phyloP scores from a whole-genome alignment of 1,139 yeast genomes.

The Lodderomyces margitis region DNA sequence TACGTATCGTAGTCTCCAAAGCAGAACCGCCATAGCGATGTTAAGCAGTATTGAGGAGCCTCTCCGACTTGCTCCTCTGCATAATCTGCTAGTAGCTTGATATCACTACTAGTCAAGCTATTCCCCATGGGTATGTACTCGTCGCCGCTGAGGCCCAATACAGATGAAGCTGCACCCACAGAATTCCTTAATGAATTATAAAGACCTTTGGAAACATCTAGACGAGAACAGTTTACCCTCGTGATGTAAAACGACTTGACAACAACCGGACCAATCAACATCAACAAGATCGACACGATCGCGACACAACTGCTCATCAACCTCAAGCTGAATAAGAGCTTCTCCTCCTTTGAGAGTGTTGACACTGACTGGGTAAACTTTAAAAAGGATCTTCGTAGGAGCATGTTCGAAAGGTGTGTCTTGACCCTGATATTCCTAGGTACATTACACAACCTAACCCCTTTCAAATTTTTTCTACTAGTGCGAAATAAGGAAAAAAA shows the following conservation, averaged over 20 bases:
- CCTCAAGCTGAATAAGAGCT: constrained; percentile 30
- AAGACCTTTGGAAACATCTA: constrained; percentile 51
- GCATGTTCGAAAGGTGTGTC: neutral
- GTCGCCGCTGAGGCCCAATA: constrained; percentile 14
- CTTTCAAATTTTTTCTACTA: neutral
- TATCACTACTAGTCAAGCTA: constrained; percentile 50
- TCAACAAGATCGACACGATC: constrained; percentile 22
- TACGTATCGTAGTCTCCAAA: constrained; percentile 39
- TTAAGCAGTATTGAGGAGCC: constrained; percentile 50
- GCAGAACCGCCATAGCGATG: constrained; percentile 49
- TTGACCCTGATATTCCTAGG: too few species aligned
- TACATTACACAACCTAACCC: too few species aligned
- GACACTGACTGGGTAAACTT: neutral
- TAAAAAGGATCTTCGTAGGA: neutral
- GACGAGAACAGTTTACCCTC: constrained; percentile 47
- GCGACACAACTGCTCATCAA: constrained; percentile 18
- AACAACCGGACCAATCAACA: constrained; percentile 31
- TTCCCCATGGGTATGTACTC: constrained; percentile 18
- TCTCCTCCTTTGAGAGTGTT: constrained; percentile 28
- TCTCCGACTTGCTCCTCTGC: constrained; percentile 46
- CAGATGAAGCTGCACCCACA: constrained; percentile 24
- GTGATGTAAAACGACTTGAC: constrained; percentile 28
- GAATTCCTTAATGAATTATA: constrained; percentile 44
- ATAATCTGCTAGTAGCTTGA: constrained; percentile 44
- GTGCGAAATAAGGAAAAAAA: neutral